Base-by-base conservation (phyloP, 371 early-diverging fungal genomes). In the Encephalitozoon cuniculi region DNA sequence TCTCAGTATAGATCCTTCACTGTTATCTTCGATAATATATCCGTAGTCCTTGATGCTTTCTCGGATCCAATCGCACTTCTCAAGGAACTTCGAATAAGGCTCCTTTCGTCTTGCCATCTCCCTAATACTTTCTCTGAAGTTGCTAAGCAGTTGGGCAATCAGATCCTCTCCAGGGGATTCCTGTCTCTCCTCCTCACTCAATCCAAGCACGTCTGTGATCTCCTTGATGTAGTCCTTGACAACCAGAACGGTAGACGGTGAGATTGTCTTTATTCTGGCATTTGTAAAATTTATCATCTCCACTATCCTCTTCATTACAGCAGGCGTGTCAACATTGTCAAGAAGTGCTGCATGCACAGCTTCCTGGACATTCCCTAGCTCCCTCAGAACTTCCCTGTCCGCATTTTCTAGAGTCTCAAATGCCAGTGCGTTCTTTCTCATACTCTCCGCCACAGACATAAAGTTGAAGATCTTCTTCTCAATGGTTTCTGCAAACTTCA, bases 321-420 rank as follows among this genome's bases (percentile, higher is more conserved):
- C 69, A 4, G 93, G 90, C 15, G 95, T 96, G 81, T 96, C 90
- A 83, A 97, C 90, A 37, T 91, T 92, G 80, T 97, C 94, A 85
- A 90, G 90, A 59, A 96, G 88, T 15, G 95, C 91, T 4, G 83
- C 87, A 80, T 95, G 93, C 26, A 94, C 89, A 15, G 41, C 39
- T 32, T 64, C 43, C 30, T 75, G 63, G 7, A 63, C 43, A 25
- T 55, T 32, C 12, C 53, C n/a, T 23, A 81, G 43, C 6, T 37
- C 37, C 0, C 54, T 23, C 12, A 78, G 18, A 34, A 74, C 32
- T 9, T 51, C 54, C 9, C 30, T 72, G 28, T 74, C 77, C 5
- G 41, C 53, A 55, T 59, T 23, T 15, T 34, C 66, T n/a, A 71
- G 1, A 0, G 30, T 25, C 30, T 15, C 34, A 34, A 37, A 30